Conservation (phyloP, 805 yeast genomes). For the Torulaspora delbrueckii region DNA sequence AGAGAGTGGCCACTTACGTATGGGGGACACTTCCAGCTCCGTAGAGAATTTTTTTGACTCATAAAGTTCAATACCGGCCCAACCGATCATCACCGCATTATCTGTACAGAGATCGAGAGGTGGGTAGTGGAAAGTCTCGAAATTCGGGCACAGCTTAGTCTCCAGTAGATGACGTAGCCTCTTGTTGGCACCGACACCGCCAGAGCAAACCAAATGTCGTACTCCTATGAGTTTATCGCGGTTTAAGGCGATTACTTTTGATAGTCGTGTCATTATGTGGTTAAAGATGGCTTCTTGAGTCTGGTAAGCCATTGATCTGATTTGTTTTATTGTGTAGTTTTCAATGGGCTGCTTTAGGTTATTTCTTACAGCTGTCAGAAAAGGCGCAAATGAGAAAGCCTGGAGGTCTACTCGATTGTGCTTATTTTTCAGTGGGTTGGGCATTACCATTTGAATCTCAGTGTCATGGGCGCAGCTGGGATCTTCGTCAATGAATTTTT, state of each 20-base stretch:
- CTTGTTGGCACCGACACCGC: slow-evolving; percentile 87
- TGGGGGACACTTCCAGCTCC: slow-evolving; percentile 53
- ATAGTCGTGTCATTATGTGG: slow-evolving; percentile 65
- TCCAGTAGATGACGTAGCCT: slow-evolving; percentile 47
- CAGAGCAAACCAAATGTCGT: slow-evolving; percentile 70
- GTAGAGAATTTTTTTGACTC: slow-evolving; percentile 46
- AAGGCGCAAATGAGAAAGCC: slow-evolving; percentile 76
- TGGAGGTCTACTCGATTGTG: slow-evolving; percentile 42
- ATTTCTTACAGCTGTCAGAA: slow-evolving; percentile 51
- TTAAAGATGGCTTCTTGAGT: slow-evolving; percentile 63
- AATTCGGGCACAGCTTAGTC: slow-evolving; percentile 32
- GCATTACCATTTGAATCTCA: slow-evolving; percentile 28
- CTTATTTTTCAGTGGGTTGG: slow-evolving; percentile 51
- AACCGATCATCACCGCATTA: slow-evolving; percentile 95
- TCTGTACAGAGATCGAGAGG: slow-evolving; percentile 76
- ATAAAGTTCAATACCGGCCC: slow-evolving; percentile 88
- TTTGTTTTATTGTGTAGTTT: slow-evolving; percentile 20
- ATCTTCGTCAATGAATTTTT: slow-evolving; percentile 40
- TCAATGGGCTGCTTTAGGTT: slow-evolving; percentile 20
- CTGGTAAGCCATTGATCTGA: slow-evolving; percentile 49
- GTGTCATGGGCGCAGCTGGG: slow-evolving; percentile 3
- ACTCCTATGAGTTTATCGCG: slow-evolving; percentile 40
- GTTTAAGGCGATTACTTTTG: slow-evolving; percentile 41
- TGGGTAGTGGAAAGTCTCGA: slow-evolving; percentile 58
- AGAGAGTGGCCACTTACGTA: slow-evolving; percentile 77